Conservation (phyloP, 345 rosid species). For the Acer saccharum region DNA sequence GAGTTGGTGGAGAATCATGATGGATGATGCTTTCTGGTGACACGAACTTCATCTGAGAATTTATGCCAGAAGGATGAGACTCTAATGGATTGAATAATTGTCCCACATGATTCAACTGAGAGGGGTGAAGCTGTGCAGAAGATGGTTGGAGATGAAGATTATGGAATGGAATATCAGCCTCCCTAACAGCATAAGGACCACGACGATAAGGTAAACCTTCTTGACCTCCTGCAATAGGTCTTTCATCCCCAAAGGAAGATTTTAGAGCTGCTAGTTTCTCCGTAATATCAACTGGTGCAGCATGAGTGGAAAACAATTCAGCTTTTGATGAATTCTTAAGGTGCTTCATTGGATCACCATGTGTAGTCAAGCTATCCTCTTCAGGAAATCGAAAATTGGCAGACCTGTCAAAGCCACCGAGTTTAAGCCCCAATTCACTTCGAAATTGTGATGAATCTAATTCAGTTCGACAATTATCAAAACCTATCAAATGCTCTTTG, state of each 20-base stretch:
- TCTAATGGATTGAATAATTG: slow-evolving; percentile 54
- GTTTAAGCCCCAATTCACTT: slow-evolving; percentile 47
- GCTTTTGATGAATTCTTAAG: slow-evolving; percentile 49
- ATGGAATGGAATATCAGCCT: slow-evolving; percentile 46
- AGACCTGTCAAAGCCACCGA: slow-evolving; percentile 33
- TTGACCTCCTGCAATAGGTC: slow-evolving; percentile 50
- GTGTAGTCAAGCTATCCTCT: slow-evolving; percentile 52
- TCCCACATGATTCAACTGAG: slow-evolving; percentile 61
- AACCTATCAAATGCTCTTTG: slow-evolving; percentile 44
- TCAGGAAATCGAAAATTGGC: slow-evolving; percentile 45
- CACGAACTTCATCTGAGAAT: slow-evolving; percentile 65
- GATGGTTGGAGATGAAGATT: slow-evolving; percentile 43
- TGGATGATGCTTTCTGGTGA: slow-evolving; percentile 52
- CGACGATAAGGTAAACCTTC: slow-evolving; percentile 52
- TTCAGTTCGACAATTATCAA: slow-evolving; percentile 44
- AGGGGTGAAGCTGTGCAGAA: slow-evolving; percentile 48
- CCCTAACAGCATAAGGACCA: slow-evolving; percentile 53
- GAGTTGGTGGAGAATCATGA: slow-evolving; percentile 53
- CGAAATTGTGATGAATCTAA: slow-evolving; percentile 43
- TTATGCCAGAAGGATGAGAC: slow-evolving; percentile 57
- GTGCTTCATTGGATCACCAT: slow-evolving; percentile 36
- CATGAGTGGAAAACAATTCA: slow-evolving; percentile 44
- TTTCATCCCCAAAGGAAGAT: slow-evolving; percentile 57
- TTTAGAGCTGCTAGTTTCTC: slow-evolving; percentile 68
- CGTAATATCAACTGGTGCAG: slow-evolving; percentile 44